Percentiles rank a stretch among this genome's conserved stretches.
phyloP scores from a whole-genome alignment of 768 basidiomycete genomes.

The Naganishia vishniacii region DNA sequence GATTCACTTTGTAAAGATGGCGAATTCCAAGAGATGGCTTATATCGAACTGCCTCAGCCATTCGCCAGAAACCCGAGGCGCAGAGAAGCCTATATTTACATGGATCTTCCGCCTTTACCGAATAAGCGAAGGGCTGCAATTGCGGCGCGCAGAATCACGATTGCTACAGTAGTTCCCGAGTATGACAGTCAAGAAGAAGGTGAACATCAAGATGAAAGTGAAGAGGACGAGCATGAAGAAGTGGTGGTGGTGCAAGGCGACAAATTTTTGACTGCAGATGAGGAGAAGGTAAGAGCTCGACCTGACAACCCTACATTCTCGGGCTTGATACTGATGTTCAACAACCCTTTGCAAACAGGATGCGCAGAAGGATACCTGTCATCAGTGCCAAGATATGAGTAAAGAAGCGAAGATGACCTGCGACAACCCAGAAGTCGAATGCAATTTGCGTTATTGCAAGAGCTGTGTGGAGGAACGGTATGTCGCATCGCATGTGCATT shows the following conservation, averaged over 20 bases:
- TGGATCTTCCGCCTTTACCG: constrained; percentile 19
- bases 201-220: not conserved
- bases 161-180: no score
- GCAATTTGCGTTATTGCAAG: constrained; percentile 37
- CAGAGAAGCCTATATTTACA: not conserved
- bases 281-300: not conserved
- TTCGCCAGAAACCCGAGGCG: not conserved
- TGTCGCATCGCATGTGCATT: constrained; percentile 9
- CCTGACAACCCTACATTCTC: not conserved
- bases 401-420: constrained; percentile 44
- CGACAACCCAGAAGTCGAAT: constrained; percentile 36
- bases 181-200: not conserved
- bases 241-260: constrained; percentile 7
- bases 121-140: constrained; percentile 10
- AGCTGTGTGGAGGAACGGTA: constrained; percentile 41
- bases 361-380: constrained; percentile 32
- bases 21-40: constrained; percentile 25
- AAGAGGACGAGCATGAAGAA: constrained; percentile 5
- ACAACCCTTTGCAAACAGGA: constrained; percentile 30
- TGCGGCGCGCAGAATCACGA: not conserved
- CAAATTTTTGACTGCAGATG: constrained; percentile 14
- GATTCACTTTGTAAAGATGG: not conserved
- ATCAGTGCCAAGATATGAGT: constrained; percentile 41
- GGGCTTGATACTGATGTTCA: not conserved
- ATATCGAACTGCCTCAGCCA: constrained; percentile 15